These are phyloP conservation scores for Lichtheimia ramosa DNA, from an alignment of 371 early-diverging fungal species.

Conservation along the genomic window DNA sequence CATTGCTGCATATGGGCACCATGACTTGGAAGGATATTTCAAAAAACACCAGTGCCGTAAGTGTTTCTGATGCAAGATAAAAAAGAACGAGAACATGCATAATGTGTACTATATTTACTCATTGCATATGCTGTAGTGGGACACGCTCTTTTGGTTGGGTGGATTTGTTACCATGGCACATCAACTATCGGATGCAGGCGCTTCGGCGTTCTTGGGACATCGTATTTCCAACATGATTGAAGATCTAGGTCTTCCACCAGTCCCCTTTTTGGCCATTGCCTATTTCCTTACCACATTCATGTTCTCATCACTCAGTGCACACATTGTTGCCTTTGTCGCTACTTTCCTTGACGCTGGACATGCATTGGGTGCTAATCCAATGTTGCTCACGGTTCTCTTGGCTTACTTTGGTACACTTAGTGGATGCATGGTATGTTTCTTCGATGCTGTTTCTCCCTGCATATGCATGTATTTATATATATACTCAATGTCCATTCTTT, in stretches of 20 bases:
- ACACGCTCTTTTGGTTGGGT: slow-evolving; percentile 80
- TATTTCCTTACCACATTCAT: slow-evolving; percentile 74
- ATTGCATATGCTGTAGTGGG: slow-evolving; percentile 58
- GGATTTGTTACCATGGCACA: slow-evolving; percentile 78
- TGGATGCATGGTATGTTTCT: slow-evolving; percentile 60
- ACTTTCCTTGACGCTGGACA: slow-evolving; percentile 78
- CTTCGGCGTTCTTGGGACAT: slow-evolving; percentile 64
- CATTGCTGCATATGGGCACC: slow-evolving; percentile 57
- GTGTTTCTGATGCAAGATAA: slow-evolving; percentile 3
- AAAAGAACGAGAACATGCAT: no score
- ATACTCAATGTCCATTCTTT: neutral
- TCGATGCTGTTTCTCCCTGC: neutral
- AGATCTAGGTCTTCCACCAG: slow-evolving; percentile 32
- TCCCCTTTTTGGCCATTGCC: slow-evolving; percentile 52
- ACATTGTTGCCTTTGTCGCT: slow-evolving; percentile 70
- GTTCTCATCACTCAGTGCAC: slow-evolving; percentile 71
- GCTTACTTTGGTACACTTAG: slow-evolving; percentile 68
- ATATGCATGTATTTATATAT: neutral
- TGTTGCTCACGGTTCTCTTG: slow-evolving; percentile 56
- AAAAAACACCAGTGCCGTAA: slow-evolving; percentile 65
- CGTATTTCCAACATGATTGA: slow-evolving; percentile 45
- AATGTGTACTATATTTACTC: slow-evolving; percentile 1
- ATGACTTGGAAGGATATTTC: slow-evolving; percentile 73
- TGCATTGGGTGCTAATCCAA: slow-evolving; percentile 58
- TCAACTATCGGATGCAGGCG: slow-evolving; percentile 68